phyloP scores from a whole-genome alignment of 257 asterid species.

The Penstemon newberryi region DNA sequence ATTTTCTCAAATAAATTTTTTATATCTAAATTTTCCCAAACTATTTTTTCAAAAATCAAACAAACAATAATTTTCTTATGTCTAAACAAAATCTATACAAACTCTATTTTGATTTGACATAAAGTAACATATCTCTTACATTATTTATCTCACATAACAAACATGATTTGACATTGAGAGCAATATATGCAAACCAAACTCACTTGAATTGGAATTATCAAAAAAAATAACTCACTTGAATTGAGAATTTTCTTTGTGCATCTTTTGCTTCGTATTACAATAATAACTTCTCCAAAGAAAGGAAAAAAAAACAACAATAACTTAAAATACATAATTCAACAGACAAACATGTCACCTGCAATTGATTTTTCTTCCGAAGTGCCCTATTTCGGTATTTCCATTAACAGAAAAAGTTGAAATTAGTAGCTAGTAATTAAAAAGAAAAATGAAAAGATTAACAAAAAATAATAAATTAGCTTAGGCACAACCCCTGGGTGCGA shows the following conservation, averaged over 20 bases:
- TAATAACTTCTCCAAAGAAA: background rate
- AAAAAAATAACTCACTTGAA: background rate
- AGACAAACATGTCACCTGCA: background rate
- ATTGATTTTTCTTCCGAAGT: background rate
- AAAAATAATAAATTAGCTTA: slow-evolving; percentile 9
- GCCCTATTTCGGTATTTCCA: slow-evolving; percentile 5
- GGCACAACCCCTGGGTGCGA: slow-evolving; percentile 49
- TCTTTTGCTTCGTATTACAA: slow-evolving; percentile 11
- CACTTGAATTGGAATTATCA: background rate
- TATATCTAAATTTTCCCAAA: too few relatives aligned
- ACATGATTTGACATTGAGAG: too few relatives aligned
- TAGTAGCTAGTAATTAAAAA: background rate
- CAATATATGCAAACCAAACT: background rate
- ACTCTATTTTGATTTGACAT: too few relatives aligned
- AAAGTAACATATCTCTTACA: too few relatives aligned
- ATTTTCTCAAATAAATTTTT: too few relatives aligned
- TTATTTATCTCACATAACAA: too few relatives aligned
- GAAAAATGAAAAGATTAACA: background rate
- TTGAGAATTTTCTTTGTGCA: background rate
- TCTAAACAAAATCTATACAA: too few relatives aligned
- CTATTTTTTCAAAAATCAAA: too few relatives aligned
- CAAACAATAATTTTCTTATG: too few relatives aligned
- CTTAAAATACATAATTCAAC: slow-evolving; percentile 13
- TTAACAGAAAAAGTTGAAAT: background rate
- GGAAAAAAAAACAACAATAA: too few relatives aligned